A percentile compares a stretch with the other conserved stretches of the same genome.
Conservation (phyloP, 148 eudicot genomes). For the Silene conica region DNA sequence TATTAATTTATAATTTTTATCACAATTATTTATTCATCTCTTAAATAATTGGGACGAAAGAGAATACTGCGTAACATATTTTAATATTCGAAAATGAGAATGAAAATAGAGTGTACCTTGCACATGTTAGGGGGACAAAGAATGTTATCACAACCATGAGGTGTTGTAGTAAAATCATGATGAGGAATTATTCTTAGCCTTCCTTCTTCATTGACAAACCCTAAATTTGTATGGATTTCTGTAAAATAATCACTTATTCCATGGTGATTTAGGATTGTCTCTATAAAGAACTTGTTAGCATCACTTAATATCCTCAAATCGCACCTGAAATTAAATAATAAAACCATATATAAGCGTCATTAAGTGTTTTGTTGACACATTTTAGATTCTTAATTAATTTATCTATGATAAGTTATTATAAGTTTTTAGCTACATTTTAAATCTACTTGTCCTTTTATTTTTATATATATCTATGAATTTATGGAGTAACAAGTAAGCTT, state of each 20-base stretch:
- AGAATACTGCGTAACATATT: no score
- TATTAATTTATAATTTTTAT: no score
- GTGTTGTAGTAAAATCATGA: constrained; percentile 47
- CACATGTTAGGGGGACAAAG: constrained; percentile 98
- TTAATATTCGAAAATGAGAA: not conserved
- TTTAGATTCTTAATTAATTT: no score
- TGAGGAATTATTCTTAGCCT: constrained; percentile 58
- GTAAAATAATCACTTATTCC: constrained; percentile 54
- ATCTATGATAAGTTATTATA: no score
- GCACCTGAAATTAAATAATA: constrained; percentile 22
- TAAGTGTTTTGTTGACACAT: no score
- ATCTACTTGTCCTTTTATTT: no score
- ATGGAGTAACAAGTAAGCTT: no score
- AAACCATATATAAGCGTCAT: not conserved
- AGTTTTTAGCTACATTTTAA: no score
- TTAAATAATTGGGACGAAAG: no score
- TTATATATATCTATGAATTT: no score
- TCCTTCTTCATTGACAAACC: constrained; percentile 55
- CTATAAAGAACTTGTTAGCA: constrained; percentile 73
- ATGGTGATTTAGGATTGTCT: constrained; percentile 67
- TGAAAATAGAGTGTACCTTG: constrained; percentile 44
- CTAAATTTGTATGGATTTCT: constrained; percentile 71
- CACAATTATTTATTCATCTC: no score
- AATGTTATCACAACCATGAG: constrained; percentile 67
- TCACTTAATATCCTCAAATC: constrained; percentile 88